phyloP scores from a whole-genome alignment of 1,284 basidiomycete genomes.

The Trichosporon coremiiforme region DNA sequence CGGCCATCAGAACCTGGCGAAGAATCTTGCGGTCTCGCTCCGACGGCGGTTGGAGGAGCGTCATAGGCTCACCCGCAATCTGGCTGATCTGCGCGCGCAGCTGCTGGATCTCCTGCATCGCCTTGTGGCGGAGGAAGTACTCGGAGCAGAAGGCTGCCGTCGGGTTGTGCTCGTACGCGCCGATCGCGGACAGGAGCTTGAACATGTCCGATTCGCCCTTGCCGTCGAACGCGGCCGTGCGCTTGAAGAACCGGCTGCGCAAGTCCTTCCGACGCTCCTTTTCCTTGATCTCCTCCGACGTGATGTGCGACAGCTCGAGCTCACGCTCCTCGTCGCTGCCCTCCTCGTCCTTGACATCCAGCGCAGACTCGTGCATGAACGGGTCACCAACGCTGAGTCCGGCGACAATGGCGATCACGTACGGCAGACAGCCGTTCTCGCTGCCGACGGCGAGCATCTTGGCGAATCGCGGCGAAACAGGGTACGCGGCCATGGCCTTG shows the following conservation, averaged over 20 bases:
- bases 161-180: conserved; percentile 91
- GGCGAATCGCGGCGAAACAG: conserved; percentile 87
- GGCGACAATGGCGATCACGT: conserved; percentile 88
- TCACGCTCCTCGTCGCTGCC: conserved; percentile 54
- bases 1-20: conserved; percentile 82
- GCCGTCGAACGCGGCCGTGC: conserved; percentile 71
- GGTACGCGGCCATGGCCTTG: conserved; percentile 87
- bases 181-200: conserved; percentile 84
- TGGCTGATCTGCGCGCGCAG: conserved; percentile 85
- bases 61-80: conserved; percentile 73
- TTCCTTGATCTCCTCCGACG: conserved; percentile 64
- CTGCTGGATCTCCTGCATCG: conserved; percentile 99
- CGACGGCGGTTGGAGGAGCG: conserved; percentile 55
- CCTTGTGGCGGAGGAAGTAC: conserved; percentile 91
- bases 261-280: conserved; percentile 69
- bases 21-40: conserved; percentile 83
- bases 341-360: conserved; percentile 59
- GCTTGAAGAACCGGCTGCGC: conserved; percentile 75
- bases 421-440: conserved; percentile 88
- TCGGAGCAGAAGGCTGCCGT: conserved; percentile 77
- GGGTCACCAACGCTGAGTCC: conserved; percentile 94
- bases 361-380: conserved; percentile 79
- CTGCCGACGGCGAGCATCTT: conserved; percentile 92
- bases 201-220: conserved; percentile 85
- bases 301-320: conserved; percentile 63